These are phyloP conservation scores for Colletotrichum graminicola DNA, from an alignment of 2,329 filamentous ascomycete species.

Conservation along the genomic window DNA sequence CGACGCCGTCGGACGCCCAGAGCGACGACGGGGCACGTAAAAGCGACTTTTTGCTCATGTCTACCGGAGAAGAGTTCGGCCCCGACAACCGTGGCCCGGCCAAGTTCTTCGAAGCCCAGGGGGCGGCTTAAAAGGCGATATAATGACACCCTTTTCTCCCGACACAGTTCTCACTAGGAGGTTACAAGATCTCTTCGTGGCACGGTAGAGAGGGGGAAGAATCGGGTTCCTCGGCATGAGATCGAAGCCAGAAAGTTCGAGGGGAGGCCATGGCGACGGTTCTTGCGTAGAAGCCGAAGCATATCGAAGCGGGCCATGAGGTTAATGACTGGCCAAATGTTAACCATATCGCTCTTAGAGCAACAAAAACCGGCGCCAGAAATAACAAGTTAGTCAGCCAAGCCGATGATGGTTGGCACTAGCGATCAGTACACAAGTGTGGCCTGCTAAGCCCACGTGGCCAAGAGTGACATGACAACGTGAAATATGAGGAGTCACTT, in stretches of 20 bases:
- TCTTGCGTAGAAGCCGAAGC: neutral
- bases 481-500: neutral
- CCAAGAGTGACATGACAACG: neutral
- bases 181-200: neutral
- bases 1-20: conserved; percentile 17
- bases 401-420: neutral
- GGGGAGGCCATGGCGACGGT: neutral
- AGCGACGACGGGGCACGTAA: conserved; percentile 17
- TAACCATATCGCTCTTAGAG: neutral
- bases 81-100: neutral
- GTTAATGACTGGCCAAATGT: too few species aligned
- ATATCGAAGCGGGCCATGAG: neutral
- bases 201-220: neutral
- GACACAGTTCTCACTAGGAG: neutral
- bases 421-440: neutral
- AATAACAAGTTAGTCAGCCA: neutral
- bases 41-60: conserved; percentile 14
- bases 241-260: neutral
- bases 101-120: neutral
- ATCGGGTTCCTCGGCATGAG: neutral
- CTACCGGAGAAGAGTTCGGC: conserved; percentile 28
- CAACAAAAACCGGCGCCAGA: neutral
- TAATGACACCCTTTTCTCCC: neutral
- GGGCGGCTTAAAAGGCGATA: neutral
- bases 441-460: neutral